A percentile compares a stretch with the other conserved stretches of the same genome.
Evolutionary conservation across 2,329 filamentous ascomycete genomes (phyloP).

Genomic region (Monilinia vaccinii-corymbosi): DNA sequence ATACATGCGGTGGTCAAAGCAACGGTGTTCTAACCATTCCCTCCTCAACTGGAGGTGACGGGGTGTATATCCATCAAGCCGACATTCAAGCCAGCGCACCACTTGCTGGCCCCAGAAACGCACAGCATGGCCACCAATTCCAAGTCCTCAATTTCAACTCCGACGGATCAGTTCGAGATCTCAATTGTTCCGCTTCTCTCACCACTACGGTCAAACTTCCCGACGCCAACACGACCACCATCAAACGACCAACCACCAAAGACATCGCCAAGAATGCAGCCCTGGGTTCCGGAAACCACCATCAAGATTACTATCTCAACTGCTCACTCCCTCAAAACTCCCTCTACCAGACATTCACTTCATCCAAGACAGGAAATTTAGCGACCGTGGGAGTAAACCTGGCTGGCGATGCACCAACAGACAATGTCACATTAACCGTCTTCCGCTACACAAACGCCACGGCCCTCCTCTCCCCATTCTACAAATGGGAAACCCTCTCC

Average conservation of each 20-base stretch:
- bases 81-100: conserved; percentile 18
- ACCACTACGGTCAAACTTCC: conserved; percentile 2
- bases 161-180: neutral
- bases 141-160: conserved; percentile 3
- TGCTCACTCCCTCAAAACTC: conserved; percentile 17
- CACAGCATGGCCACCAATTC: conserved; percentile 4
- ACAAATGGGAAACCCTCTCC: conserved; percentile 19
- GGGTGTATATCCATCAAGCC: conserved; percentile 19
- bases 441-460: conserved; percentile 20
- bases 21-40: conserved; percentile 18
- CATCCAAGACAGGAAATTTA: conserved; percentile 15
- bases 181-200: neutral
- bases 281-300: conserved; percentile 12
- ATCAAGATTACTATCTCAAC: conserved; percentile 9
- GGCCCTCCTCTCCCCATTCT: conserved; percentile 19
- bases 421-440: conserved; percentile 14
- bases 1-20: conserved; percentile 22
- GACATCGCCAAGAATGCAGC: neutral
- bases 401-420: conserved; percentile 13
- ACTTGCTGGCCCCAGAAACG: conserved; percentile 11
- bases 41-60: conserved; percentile 5
- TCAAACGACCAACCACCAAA: too few relatives aligned
- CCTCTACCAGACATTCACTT: conserved; percentile 20
- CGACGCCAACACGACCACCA: neutral
- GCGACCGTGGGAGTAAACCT: conserved; percentile 16